phyloP scores from a whole-genome alignment of 2,329 filamentous ascomycete genomes.

The Tolypocladium sp. region DNA sequence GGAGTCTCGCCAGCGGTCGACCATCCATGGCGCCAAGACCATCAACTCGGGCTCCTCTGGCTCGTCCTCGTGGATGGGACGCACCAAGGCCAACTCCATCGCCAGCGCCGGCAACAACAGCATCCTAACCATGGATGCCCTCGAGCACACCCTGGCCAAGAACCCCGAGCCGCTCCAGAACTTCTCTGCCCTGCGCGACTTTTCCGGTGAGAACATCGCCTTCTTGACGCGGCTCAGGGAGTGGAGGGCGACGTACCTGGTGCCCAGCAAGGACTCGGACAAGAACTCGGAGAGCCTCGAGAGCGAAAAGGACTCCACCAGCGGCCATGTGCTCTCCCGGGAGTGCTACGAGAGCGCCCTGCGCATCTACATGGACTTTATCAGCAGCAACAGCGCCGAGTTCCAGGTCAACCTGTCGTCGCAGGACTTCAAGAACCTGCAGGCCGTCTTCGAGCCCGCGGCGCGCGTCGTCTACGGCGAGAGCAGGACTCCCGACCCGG shows the following conservation, averaged over 20 bases:
- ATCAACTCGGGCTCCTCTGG: conserved; percentile 22
- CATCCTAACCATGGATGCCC: conserved; percentile 48
- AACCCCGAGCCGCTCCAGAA: conserved; percentile 49
- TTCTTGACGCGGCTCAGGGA: conserved; percentile 50
- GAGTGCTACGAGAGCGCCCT: conserved; percentile 49
- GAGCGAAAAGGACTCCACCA: conserved; percentile 3
- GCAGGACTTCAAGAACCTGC: conserved; percentile 42
- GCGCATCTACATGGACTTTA: conserved; percentile 52
- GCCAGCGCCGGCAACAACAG: conserved; percentile 27
- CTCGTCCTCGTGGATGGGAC: conserved; percentile 25
- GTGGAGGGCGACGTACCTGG: conserved; percentile 21
- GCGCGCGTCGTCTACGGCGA: conserved; percentile 35
- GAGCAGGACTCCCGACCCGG: conserved; percentile 27
- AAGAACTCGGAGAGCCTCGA: conserved; percentile 8
- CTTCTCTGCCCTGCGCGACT: conserved; percentile 54
- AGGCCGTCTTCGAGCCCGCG: conserved; percentile 46
- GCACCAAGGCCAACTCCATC: conserved; percentile 23
- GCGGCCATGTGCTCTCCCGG: conserved; percentile 25
- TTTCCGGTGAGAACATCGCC: conserved; percentile 60
- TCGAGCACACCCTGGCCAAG: conserved; percentile 47
- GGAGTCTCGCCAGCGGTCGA: conserved; percentile 30
- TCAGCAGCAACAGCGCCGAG: conserved; percentile 51
- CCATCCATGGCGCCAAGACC: conserved; percentile 20
- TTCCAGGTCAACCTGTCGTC: conserved; percentile 60
- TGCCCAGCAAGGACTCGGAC: conserved; percentile 13